Evolutionary conservation across 225 moss, liverwort and hornwort species (phyloP), one percentile per base, ranked within the genome.

Genomic region (Anthoceros angustus): DNA sequence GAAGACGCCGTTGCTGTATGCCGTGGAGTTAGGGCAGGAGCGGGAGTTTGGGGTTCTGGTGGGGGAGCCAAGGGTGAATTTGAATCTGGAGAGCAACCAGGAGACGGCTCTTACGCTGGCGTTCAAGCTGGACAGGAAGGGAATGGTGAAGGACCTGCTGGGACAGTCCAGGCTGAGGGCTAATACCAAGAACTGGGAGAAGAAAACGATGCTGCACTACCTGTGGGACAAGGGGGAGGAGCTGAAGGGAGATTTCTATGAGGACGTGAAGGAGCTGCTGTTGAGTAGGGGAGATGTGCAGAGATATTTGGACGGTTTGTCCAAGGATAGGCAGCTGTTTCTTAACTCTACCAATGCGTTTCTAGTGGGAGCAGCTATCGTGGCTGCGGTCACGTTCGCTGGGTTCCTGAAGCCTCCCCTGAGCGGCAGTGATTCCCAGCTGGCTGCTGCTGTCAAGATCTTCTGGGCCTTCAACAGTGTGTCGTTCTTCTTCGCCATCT

Each of bases 401-500:
- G 55, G 55, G 2, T 55, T 55, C 55, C 55, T 55, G 55, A 55
- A 55, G 16, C 55, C 55, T 55, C 55, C 55, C 14, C 55, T 7
- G 7, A 55, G n/a, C 55, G 23, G n/a, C 55, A 55, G 7, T 20
- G 55, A 23, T 15, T 0, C 55, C 8, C 55, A 20, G 8, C 55
- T 55, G n/a, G 23, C 18, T 23, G 18, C 55, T 1, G 23, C 55
- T 55, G 55, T 55, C 10, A 55, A 55, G 55, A 20, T 55, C 55
- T 55, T 55, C n/a, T 55, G 55, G 55, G 55, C 55, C n/a, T 55
- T 55, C 55, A 55, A 55, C 55, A 55, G 55, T 5, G 55, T 55
- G 5, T 55, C 55, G 16, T 55, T 55, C 55, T 55, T 55, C 55
- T 55, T 55, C 55, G 55, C 55, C 55, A 55, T 55, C 55, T 55